Evolutionary conservation across 2,329 filamentous ascomycete species (phyloP).

Genomic region (Alternaria hordeiaustralica): DNA sequence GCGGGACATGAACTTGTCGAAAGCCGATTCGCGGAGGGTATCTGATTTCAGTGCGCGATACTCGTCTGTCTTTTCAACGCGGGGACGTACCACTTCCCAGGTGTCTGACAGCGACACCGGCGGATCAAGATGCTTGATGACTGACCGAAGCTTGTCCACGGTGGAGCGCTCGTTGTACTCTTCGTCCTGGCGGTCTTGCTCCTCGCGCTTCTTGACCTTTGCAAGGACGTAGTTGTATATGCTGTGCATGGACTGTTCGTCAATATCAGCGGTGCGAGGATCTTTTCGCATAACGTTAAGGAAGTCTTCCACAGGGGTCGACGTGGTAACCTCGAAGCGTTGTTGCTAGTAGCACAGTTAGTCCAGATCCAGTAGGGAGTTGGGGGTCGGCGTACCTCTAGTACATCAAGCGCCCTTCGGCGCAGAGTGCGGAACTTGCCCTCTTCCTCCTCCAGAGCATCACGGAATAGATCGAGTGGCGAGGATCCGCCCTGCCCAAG

Average conservation of each 20-base stretch:
- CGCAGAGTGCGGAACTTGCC: slow-evolving; percentile 79
- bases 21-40: slow-evolving; percentile 80
- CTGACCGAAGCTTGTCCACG: slow-evolving; percentile 81
- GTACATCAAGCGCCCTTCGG: slow-evolving; percentile 84
- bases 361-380: not conserved
- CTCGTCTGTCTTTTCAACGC: slow-evolving; percentile 81
- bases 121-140: slow-evolving; percentile 89
- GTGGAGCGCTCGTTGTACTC: slow-evolving; percentile 87
- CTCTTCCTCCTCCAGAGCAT: slow-evolving; percentile 92
- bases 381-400: slow-evolving; percentile 71
- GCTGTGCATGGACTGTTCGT: slow-evolving; percentile 76
- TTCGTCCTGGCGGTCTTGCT: slow-evolving; percentile 80
- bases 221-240: slow-evolving; percentile 90
- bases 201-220: slow-evolving; percentile 80
- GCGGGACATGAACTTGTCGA: slow-evolving; percentile 89
- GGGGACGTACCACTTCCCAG: slow-evolving; percentile 85
- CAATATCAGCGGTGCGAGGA: slow-evolving; percentile 85
- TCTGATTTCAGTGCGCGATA: slow-evolving; percentile 84
- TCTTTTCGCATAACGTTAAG: slow-evolving; percentile 81
- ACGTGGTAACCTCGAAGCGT: slow-evolving; percentile 86
- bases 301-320: slow-evolving; percentile 90
- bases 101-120: slow-evolving; percentile 78
- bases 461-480: slow-evolving; percentile 94
- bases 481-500: slow-evolving; percentile 83
- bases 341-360: slow-evolving; percentile 68